Evolutionary conservation across 2,329 filamentous ascomycete species (phyloP).

Genomic region (Colletotrichum shisoi): DNA sequence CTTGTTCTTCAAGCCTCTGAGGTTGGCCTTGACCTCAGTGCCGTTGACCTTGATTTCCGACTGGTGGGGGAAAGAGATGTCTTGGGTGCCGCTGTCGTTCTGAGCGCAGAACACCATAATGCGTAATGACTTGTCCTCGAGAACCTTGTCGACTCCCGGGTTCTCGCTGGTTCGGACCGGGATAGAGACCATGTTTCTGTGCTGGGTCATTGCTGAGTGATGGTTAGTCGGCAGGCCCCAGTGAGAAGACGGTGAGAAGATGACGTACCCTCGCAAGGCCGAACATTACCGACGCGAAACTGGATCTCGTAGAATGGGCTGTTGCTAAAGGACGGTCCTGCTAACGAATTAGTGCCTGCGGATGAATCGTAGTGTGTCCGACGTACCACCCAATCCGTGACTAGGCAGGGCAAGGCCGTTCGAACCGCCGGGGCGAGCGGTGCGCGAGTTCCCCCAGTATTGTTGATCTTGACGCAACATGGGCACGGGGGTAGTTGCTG

Average conservation of each 20-base stretch:
- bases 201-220: conserved; percentile 64
- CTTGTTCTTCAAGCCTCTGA: conserved; percentile 94
- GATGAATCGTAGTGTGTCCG: neutral
- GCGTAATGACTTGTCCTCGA: conserved; percentile 67
- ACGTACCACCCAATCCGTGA: conserved; percentile 24
- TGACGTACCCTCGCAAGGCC: conserved; percentile 75
- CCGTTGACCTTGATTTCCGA: conserved; percentile 91
- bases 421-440: conserved; percentile 18
- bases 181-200: conserved; percentile 59
- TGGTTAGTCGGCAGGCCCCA: conserved; percentile 38
- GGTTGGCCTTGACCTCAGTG: conserved; percentile 88
- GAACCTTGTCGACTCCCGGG: conserved; percentile 62
- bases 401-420: conserved; percentile 21
- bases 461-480: conserved; percentile 17
- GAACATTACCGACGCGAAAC: conserved; percentile 68
- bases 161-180: conserved; percentile 60
- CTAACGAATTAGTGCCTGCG: conserved; percentile 1
- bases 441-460: conserved; percentile 30
- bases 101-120: conserved; percentile 85
- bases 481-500: conserved; percentile 19
- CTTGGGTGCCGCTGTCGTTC: conserved; percentile 69
- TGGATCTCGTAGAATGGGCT: conserved; percentile 86
- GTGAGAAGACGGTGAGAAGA: conserved; percentile 5
- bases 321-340: conserved; percentile 60
- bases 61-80: conserved; percentile 90